Base-by-base conservation (phyloP, 306 rosid genomes). In the Dalbergia cultrata region DNA sequence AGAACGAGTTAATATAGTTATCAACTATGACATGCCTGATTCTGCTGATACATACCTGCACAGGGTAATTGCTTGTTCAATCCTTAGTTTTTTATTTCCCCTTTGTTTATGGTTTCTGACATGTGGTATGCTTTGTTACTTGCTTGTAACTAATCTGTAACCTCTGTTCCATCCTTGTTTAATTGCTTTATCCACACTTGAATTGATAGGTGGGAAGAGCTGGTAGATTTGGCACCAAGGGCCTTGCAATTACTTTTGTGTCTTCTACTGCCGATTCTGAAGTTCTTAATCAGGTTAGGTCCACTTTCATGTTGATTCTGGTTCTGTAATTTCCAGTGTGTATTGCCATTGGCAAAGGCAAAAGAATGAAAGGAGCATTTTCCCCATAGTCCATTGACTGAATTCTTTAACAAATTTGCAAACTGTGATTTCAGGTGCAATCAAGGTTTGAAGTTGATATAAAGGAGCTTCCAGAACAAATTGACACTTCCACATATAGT, bases 401-500 rank as follows among this genome's bases (percentile, higher is more conserved):
- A 1, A 26, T 44, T 71, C 45, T 80, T 80, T 59, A 88, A 90
- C 58, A 87, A 90, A 86, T 88, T 82, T 83, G 4, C 86, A 0
- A 78, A 67, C 67, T 52, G 3, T 49, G 58, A 60, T 56, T 76
- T 53, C 94, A 95, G 98, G 98, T 95, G 85, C 98, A 95, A 72
- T 92, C 92, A 77, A 91, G 98, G 92, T 95, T 95, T 85, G 98
- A 95, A 87, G 98, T 93, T 72, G 98, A 95, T 74, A 95, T 95
- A 66, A 91, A 95, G 88, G 94, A 91, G 90, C 95, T 95, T 81
- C 98, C 98, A 53, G 98, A 92, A 85, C 97, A 95, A 87, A 95
- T 95, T 63, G 98, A 95, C 83, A 95, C 97, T 21, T 86, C 97
- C 47, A 92, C 98, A 64, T 95, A 95, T 72, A 95, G 97, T 95